These are phyloP conservation scores for Dothistroma septosporum DNA, from an alignment of 2,329 filamentous ascomycete species.

Conservation along the genomic window DNA sequence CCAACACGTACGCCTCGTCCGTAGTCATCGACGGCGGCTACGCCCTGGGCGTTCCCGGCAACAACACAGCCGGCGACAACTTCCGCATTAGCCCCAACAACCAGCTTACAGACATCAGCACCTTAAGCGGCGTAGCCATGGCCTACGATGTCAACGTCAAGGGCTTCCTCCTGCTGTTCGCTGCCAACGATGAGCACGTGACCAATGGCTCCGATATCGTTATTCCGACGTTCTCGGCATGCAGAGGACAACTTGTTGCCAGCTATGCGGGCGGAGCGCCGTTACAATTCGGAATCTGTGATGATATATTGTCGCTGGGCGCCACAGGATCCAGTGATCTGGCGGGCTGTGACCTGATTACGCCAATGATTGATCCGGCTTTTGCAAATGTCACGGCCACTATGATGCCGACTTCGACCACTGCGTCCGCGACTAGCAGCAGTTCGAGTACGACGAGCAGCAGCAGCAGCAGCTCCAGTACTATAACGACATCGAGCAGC, in stretches of 20 bases:
- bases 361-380: background rate
- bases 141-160: background rate
- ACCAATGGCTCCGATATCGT: background rate
- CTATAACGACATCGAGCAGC: background rate
- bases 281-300: background rate
- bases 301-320: background rate
- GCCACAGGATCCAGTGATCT: background rate
- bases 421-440: background rate
- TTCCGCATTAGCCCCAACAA: constrained; percentile 26
- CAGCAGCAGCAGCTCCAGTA: background rate
- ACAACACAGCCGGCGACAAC: constrained; percentile 26
- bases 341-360: background rate
- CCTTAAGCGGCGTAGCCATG: background rate
- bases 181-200: background rate
- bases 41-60: constrained; percentile 23
- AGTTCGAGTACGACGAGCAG: background rate
- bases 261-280: background rate
- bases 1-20: background rate
- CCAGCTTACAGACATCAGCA: background rate
- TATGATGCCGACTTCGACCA: background rate
- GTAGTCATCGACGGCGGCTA: constrained; percentile 11
- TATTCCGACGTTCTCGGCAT: background rate
- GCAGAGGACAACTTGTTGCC: background rate
- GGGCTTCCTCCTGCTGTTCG: background rate
- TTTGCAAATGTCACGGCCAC: background rate